Base-by-base conservation (phyloP, 2,329 filamentous ascomycete species). In the Xylaria sp. region DNA sequence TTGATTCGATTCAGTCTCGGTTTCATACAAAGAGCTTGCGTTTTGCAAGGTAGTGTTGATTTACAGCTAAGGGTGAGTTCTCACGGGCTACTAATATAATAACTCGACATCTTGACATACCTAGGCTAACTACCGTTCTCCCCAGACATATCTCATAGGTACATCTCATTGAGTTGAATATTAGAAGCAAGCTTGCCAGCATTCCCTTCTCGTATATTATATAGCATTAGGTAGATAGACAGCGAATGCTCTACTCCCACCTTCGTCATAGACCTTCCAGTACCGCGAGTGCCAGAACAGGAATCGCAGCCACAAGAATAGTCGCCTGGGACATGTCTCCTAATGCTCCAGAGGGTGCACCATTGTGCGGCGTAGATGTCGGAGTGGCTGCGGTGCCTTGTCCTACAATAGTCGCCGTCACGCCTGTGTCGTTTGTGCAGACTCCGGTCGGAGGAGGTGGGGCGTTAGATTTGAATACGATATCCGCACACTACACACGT, bases 401-500 rank as follows among this genome's bases (percentile, higher is more conserved):
- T 11, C 64, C 64, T 10, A 74, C 63, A 18, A 67, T 61, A 13
- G 71, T 71, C 6, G 80, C 77, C 3, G 75, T 76, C 50, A 90
- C 76, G 39, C 80, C 82, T 8, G 79, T 83, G 64, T 78, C 79
- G 65, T 84, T 88, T 64, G 74, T 76, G 79, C 87, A 91, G 59
- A 79, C 73, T 47, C 75, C 74, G 19, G 71, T 75, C 30, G 75
- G 70, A 13, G 80, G 76, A 7, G 75, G 71, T 16, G 79, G 76
- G 3, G 82, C 78, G 9, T 76, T 75, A 55, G 76, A 75, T 37
- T 79, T 81, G 75, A 92, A 87, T 30, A 83, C 86, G 65, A 92
- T 83, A 67, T 92, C 89, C 69, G 88, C 86, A 73, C 89, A 92
- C 85, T 88, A 56, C 39, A 10, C 48, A 55, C 35, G 57, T 10